These are phyloP conservation scores for Pythium utonaiense DNA, from an alignment of 352 stramenopile genomes.

Conservation along the genomic window DNA sequence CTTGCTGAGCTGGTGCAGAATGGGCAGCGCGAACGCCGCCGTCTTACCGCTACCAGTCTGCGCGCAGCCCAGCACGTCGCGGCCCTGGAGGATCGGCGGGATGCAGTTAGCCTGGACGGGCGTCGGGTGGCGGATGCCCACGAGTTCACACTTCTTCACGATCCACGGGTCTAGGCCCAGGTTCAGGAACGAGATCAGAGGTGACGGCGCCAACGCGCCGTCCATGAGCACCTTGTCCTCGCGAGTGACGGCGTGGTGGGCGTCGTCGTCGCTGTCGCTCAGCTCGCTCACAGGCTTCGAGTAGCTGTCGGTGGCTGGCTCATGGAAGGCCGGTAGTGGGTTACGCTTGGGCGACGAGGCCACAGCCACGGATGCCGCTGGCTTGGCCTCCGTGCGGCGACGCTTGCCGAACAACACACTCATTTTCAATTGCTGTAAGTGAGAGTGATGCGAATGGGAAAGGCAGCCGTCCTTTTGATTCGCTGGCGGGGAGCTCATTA, in stretches of 20 bases:
- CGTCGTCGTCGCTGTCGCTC: constrained; percentile 11
- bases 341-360: not conserved
- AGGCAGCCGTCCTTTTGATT: constrained; percentile 6
- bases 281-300: not conserved
- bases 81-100: constrained; percentile 83
- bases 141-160: constrained; percentile 75
- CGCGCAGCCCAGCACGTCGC: constrained; percentile 91
- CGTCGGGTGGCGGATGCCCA: constrained; percentile 86
- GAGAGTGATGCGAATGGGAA: not conserved
- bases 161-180: constrained; percentile 86
- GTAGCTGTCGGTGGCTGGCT: not conserved
- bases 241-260: no score
- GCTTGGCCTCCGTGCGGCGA: constrained; percentile 34
- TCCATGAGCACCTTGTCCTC: constrained; percentile 47
- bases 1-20: constrained; percentile 93
- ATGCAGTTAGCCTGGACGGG: constrained; percentile 91
- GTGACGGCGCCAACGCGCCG: constrained; percentile 25
- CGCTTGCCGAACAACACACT: constrained; percentile 80
- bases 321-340: constrained; percentile 2
- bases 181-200: constrained; percentile 79
- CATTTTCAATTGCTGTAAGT: constrained; percentile 30
- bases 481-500: not conserved
- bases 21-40: constrained; percentile 96
- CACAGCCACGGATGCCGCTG: constrained; percentile 1
- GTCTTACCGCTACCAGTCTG: constrained; percentile 98